These are phyloP conservation scores for Podaxis sp. DNA, from an alignment of 768 basidiomycete species.

Conservation along the genomic window DNA sequence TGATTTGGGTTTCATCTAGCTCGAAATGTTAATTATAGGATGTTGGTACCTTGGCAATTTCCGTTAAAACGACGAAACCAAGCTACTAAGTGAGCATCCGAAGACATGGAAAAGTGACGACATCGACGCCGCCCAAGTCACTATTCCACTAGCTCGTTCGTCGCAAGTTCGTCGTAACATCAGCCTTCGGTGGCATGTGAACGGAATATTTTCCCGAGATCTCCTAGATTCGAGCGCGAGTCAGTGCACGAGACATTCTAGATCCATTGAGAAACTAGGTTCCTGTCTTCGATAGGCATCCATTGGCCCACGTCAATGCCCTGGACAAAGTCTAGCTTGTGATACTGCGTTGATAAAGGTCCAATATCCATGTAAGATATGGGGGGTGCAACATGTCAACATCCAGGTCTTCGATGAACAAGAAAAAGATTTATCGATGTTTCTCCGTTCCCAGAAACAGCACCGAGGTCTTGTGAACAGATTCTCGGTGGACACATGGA, in stretches of 20 bases:
- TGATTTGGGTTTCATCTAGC: background rate
- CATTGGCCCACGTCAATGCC: slow-evolving; percentile 7
- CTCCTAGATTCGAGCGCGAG: background rate
- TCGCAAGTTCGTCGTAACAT: background rate
- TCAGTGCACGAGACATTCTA: background rate
- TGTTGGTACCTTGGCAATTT: background rate
- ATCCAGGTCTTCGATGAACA: background rate
- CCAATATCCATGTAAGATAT: background rate
- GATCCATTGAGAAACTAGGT: background rate
- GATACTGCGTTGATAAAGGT: background rate
- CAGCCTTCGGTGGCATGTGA: background rate
- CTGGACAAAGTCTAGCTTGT: background rate
- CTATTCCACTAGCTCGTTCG: background rate
- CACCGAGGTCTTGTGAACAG: background rate
- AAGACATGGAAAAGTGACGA: background rate
- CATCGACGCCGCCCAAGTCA: background rate
- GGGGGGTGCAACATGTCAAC: slow-evolving; percentile 1
- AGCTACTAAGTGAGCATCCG: background rate
- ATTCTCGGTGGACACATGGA: background rate
- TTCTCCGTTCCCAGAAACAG: background rate
- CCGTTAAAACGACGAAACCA: background rate
- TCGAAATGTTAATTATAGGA: slow-evolving; percentile 1
- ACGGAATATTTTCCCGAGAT: slow-evolving; percentile 4
- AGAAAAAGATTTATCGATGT: slow-evolving; percentile 2
- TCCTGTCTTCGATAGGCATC: background rate